Conservation (phyloP, 2,329 filamentous ascomycete genomes). For the Alternaria solani region DNA sequence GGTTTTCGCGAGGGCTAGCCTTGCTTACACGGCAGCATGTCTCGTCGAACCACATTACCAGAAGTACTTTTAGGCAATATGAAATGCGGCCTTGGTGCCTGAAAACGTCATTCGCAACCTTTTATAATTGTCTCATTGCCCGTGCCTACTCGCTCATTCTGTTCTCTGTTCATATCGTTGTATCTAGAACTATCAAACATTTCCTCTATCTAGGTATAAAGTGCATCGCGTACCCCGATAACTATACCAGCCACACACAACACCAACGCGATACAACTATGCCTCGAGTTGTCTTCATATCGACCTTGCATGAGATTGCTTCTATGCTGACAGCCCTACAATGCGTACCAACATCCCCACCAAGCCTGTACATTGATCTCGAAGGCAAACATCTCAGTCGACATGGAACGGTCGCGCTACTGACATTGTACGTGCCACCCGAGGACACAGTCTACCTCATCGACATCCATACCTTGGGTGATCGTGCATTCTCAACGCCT, state of each 20-base stretch:
- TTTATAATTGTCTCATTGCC: not conserved
- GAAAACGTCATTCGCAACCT: not conserved
- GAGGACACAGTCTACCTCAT: constrained; percentile 25
- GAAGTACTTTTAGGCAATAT: not conserved
- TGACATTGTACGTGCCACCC: constrained; percentile 9
- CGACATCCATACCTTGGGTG: constrained; percentile 39
- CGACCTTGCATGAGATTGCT: not conserved
- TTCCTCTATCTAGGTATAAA: not conserved
- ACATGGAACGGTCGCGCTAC: constrained; percentile 33
- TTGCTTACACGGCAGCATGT: not conserved
- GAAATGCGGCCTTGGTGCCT: not conserved
- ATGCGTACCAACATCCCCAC: not conserved
- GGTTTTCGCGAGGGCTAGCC: constrained; percentile 1
- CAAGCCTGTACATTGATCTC: constrained; percentile 31
- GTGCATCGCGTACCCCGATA: not conserved
- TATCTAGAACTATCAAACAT: not conserved
- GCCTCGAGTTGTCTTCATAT: not conserved
- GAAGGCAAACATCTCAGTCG: constrained; percentile 37
- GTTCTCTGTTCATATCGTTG: not conserved
- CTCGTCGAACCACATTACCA: not conserved
- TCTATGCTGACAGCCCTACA: not conserved
- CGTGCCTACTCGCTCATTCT: not conserved
- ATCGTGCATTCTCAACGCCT: constrained; percentile 39
- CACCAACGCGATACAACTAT: not conserved
- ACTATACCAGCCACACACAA: not conserved